These are phyloP conservation scores for Fraxinus sp. DNA, from an alignment of 305 asterid species.

Conservation along the genomic window DNA sequence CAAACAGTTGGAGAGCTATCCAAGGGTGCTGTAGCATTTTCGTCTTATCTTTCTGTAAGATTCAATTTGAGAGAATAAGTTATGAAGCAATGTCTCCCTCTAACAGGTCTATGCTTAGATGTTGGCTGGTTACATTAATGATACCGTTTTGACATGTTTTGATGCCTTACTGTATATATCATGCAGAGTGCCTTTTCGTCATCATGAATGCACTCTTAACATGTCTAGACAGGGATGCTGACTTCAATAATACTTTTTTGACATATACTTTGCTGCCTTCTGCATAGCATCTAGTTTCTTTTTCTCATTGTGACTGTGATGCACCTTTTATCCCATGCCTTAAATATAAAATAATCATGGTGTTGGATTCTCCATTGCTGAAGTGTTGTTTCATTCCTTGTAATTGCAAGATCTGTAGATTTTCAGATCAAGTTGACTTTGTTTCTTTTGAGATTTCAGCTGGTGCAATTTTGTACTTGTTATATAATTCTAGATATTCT, in stretches of 20 bases:
- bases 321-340: neutral
- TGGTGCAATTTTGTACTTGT: neutral
- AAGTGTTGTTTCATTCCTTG: neutral
- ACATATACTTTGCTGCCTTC: neutral
- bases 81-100: neutral
- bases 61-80: slow-evolving; percentile 15
- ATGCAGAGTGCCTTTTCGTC: neutral
- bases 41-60: slow-evolving; percentile 66
- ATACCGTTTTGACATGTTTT: neutral
- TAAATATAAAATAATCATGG: neutral
- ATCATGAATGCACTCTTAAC: neutral
- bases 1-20: slow-evolving; percentile 47
- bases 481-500: slow-evolving; percentile 3
- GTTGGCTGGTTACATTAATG: neutral
- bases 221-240: neutral
- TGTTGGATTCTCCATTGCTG: neutral
- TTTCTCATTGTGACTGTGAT: neutral
- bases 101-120: neutral
- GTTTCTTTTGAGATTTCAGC: neutral
- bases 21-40: slow-evolving; percentile 43
- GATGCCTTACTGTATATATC: neutral
- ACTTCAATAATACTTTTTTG: neutral
- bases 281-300: neutral
- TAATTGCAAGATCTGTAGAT: slow-evolving; percentile 1
- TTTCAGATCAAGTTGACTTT: neutral